Base-by-base conservation (phyloP, 345 rosid species). In the Kernera saxatilis region DNA sequence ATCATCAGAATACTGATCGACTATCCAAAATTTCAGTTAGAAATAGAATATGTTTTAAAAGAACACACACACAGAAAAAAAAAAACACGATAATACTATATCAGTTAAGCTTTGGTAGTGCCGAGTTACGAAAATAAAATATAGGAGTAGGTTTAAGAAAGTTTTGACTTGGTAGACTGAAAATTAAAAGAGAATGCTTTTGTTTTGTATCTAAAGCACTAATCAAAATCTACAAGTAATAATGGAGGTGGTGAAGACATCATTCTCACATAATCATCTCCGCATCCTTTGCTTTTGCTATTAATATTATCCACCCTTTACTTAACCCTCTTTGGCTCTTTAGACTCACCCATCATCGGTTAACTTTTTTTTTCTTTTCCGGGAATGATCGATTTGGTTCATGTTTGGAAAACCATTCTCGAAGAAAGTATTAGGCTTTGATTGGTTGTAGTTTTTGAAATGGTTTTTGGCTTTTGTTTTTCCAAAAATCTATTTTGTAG, bases 251-350 rank as follows among this genome's bases (percentile, higher is more conserved):
- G 50, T 23, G 50, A 49, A 49, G 60, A 59, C 60, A 70, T 70
- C 23, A 70, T 70, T 33, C 65, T 45, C 37, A 59, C 59, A 36
- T 46, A 70, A 70, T 70, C 67, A 70, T 59, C 49, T 70, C 67
- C 15, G 30, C 74, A 70, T 15, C 32, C 27, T 27, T 23, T 18
- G 41, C 60, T 49, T 60, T 70, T 8, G 41, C 0, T 17, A 40
- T 53, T 53, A 41, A 17, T 19, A 39, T 26, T 32, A 32, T 64
- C 50, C 41, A 29, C 40, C 18, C 27, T 45, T 45, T 30, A 10
- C 30, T 19, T 19, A 44, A 17, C 6, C 40, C 17, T 44, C 37
- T 44, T 17, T 29, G 5, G 66, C 17, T 44, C 37, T 44, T 17
- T 29, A 10, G 66, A 25, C 66, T 14, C 51, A 61, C 50, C 50